Conservation (phyloP, 139 green algal species). For the Prasinococcaceae sp. region DNA sequence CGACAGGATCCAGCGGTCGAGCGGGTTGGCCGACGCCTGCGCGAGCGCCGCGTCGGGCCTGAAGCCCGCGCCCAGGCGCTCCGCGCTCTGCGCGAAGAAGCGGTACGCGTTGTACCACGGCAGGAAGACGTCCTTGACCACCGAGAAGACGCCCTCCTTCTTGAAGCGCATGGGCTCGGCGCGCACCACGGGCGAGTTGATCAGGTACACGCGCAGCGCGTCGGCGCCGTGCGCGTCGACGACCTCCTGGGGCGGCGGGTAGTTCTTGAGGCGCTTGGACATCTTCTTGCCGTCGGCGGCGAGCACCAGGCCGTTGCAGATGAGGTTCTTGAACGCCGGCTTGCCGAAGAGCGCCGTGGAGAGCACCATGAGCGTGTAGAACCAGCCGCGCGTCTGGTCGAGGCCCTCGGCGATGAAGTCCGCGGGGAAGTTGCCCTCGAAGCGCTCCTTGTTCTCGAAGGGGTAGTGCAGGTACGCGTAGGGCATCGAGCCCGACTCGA, state of each 20-base stretch:
- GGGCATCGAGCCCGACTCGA: constrained; percentile 92
- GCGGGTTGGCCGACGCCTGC: constrained; percentile 47
- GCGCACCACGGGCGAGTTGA: constrained; percentile 88
- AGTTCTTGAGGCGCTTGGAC: constrained; percentile 98
- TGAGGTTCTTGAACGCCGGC: constrained; percentile 95
- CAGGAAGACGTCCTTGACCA: constrained; percentile 95
- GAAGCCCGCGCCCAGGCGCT: constrained; percentile 44
- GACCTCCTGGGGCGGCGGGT: constrained; percentile 53
- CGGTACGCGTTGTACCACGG: constrained; percentile 99
- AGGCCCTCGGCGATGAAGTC: constrained; percentile 90
- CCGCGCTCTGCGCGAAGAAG: constrained; percentile 61
- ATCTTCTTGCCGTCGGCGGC: constrained; percentile 98
- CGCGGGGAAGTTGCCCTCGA: constrained; percentile 80
- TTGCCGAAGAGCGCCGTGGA: constrained; percentile 94
- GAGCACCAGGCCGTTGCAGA: constrained; percentile 97
- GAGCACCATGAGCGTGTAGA: constrained; percentile 99
- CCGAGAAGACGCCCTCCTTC: constrained; percentile 84
- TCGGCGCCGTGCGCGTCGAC: constrained; percentile 37
- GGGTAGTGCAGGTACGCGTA: constrained; percentile 95
- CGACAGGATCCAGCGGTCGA: constrained; percentile 80
- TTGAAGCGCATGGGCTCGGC: constrained; percentile 84
- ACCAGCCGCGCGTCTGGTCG: constrained; percentile 87
- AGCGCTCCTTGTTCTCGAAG: constrained; percentile 93
- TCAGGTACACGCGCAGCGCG: constrained; percentile 92
- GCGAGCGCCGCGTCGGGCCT: constrained; percentile 27